Conservation (phyloP, 257 asterid species). For the Nicotiana benthamiana region DNA sequence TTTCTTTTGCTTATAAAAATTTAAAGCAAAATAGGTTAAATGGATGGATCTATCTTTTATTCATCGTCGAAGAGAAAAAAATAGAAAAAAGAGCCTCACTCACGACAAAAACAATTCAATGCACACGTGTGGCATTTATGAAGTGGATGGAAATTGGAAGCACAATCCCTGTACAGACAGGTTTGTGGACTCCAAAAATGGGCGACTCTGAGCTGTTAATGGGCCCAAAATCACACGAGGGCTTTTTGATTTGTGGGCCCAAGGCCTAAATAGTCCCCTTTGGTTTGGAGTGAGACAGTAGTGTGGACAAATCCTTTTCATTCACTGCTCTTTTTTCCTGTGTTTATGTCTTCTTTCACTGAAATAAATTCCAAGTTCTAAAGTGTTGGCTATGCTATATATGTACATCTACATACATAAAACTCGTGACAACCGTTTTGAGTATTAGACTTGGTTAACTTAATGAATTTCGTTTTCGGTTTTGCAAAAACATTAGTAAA, state of each 20-base stretch:
- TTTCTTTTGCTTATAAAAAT: too few relatives aligned
- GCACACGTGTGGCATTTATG: background rate
- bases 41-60: too few relatives aligned
- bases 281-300: background rate
- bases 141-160: background rate
- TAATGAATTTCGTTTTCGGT: too few relatives aligned
- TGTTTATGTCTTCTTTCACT: background rate
- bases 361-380: background rate
- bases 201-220: background rate
- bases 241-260: background rate
- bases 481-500: too few relatives aligned
- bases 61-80: too few relatives aligned
- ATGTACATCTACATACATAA: background rate
- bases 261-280: background rate
- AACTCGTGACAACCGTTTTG: too few relatives aligned
- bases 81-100: background rate
- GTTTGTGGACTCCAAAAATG: background rate
- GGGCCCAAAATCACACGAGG: background rate
- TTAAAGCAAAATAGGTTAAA: too few relatives aligned
- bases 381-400: background rate
- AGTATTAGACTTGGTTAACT: too few relatives aligned
- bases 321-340: background rate
- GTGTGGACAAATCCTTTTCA: background rate
- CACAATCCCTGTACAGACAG: background rate
- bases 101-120: background rate